Base-by-base conservation (phyloP, 352 stramenopile species). In the Pythium dissotocum region DNA sequence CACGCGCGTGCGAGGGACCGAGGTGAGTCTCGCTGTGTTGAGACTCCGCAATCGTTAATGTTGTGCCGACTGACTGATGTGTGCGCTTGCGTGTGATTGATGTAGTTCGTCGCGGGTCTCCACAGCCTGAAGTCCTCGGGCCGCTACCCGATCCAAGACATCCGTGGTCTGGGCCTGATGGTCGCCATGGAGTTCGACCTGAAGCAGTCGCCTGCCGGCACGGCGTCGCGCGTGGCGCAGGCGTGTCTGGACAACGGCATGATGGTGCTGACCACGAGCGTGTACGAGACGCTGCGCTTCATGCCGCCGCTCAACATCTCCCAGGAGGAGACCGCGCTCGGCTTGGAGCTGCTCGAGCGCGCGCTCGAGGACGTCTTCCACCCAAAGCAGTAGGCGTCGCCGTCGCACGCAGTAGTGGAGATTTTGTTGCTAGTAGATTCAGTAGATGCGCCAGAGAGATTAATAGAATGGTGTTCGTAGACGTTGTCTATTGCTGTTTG, bases 121-220 rank as follows among this genome's bases (percentile, higher is more conserved):
- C 61, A 92, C 24, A 83, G 77, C 12, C 71, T 98, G 8, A 87
- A 95, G 73, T 67, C 76, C 4, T 91, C 83, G 7, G 84, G 78
- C 36, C 83, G 87, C 48, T 91, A 94, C 73, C 80, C 87, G 58
- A 92, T 95, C 67, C 72, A 80, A 61, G 93, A 98, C 51, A 80
- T 98, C 10, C 89, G 95, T 64, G 95, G 93, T 12, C 73, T 97
- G n/a, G 95, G 95, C 10, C 71, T 98, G 54, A 98, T 98, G 93
- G 78, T 97, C 16, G 95, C 87, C 13, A 77, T 98, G 58, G 93
- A 98, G 74, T 98, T 98, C 57, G 81, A 94, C 71, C 53, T 71
- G 14, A 69, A 81, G 40, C 67, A 77, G n/a, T 67, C 72, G 10
- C 67, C 80, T 1, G 76, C 77, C 12, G 90, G 90, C 2, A 87